phyloP scores from a whole-genome alignment of 257 asterid genomes.

The Solanum verrucosum region DNA sequence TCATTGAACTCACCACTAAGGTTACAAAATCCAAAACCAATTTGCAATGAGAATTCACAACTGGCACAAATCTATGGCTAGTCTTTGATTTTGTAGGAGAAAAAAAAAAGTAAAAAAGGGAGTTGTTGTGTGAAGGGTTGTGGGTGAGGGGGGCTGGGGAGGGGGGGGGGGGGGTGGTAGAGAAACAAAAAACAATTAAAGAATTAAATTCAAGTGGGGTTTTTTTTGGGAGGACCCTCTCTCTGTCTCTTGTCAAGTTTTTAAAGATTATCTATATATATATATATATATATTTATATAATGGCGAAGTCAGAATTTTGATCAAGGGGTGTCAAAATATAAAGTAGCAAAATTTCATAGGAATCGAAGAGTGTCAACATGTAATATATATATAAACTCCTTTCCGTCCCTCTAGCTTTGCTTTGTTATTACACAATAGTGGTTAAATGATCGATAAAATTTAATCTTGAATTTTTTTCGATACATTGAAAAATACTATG shows the following conservation, averaged over 20 bases:
- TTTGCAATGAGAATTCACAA: background rate
- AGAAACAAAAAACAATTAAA: background rate
- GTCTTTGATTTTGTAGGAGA: background rate
- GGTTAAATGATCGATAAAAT: no score
- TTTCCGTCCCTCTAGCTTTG: background rate
- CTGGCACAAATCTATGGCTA: background rate
- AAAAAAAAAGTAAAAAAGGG: background rate
- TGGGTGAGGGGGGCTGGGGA: no score
- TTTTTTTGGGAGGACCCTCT: background rate
- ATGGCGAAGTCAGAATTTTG: no score
- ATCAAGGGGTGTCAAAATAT: no score
- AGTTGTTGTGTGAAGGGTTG: no score
- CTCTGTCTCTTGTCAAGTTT: background rate
- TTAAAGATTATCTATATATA: no score
- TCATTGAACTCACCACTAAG: background rate
- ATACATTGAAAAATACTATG: no score
- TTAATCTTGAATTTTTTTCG: no score
- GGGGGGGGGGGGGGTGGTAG: rapidly evolving
- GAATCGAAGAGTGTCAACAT: no score
- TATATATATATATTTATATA: no score
- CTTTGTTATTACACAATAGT: background rate
- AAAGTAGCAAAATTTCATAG: no score
- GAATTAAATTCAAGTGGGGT: background rate
- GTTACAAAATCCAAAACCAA: background rate
- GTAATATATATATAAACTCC: no score